Evolutionary conservation across 2,329 filamentous ascomycete genomes (phyloP), one percentile per base, ranked within the genome.

Genomic region (Septoria linicola): DNA sequence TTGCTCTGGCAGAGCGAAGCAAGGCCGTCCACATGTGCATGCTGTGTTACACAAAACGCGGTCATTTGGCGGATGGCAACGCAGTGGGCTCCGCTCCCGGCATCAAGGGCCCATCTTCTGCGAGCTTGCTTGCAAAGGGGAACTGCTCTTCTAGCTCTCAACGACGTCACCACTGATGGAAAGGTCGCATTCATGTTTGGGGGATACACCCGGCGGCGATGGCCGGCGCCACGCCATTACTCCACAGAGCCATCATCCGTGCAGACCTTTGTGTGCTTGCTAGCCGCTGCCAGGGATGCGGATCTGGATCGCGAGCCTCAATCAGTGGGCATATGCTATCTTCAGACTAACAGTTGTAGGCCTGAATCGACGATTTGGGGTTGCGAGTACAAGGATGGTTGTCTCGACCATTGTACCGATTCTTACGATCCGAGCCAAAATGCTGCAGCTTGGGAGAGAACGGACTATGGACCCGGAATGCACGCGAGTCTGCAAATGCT

Each of bases 401-500:
- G 8, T 48, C 35, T 40, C 39, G 25, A 36, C 47, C 23, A 21
- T 36, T 43, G 39, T 21, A 37, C 20, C 44, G 44, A 47, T 14
- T 19, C 27, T 40, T 30, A 20, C 39, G 39, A 43, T 42, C 39
- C 32, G 39, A 19, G 47, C 41, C 39, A 42, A n/a, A 23, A 30
- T 35, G 23, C 39, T 35, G 47, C 40, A 34, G 30, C 30, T 37
- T 17, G 17, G 19, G 35, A 42, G 37, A 31, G 20, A 30, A 49
- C 41, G 47, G 47, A 49, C 10, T 37, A 17, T 49, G 30, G n/a
- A 35, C 13, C 39, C 47, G 47, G 19, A 25, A 14, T 25, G 40
- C 40, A 42, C 40, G 40, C 40, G 40, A 42, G n/a, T 14, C 40
- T 42, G 40, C 36, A 21, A 34, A 40, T 48, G 35, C 23, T 48